A percentile compares a stretch with the other conserved stretches of the same genome.
These are phyloP conservation scores for Neurospora sp. DNA, from an alignment of 2,329 filamentous ascomycete genomes.

Conservation along the genomic window DNA sequence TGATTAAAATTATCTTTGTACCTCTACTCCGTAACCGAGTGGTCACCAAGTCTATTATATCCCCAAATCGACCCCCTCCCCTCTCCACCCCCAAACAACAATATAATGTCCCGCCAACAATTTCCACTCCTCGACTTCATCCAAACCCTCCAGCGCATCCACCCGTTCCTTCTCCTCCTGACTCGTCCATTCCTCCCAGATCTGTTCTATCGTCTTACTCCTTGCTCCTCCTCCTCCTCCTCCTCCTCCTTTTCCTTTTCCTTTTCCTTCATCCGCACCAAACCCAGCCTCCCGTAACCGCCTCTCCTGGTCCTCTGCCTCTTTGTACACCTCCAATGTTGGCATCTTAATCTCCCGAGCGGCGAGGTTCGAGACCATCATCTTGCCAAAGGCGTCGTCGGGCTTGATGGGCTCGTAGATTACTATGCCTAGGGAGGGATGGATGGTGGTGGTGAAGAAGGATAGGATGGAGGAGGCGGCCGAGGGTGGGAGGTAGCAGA, in stretches of 20 bases:
- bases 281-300: slow-evolving; percentile 62
- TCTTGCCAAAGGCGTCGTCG: slow-evolving; percentile 75
- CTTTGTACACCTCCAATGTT: slow-evolving; percentile 64
- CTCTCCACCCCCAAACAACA: slow-evolving; percentile 77
- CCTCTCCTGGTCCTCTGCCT: slow-evolving; percentile 55
- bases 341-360: slow-evolving; percentile 75
- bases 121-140: slow-evolving; percentile 92
- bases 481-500: slow-evolving; percentile 69
- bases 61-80: slow-evolving; percentile 27
- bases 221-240: slow-evolving; percentile 4
- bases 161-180: slow-evolving; percentile 68
- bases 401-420: slow-evolving; percentile 86
- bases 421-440: slow-evolving; percentile 43
- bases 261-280: not conserved
- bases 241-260: not conserved
- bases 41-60: slow-evolving; percentile 9
- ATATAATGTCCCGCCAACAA: slow-evolving; percentile 83
- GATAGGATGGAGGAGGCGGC: slow-evolving; percentile 54
- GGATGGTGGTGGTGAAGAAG: slow-evolving; percentile 49
- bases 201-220: slow-evolving; percentile 21
- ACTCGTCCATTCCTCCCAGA: slow-evolving; percentile 69
- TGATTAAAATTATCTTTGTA: not conserved
- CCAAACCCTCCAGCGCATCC: slow-evolving; percentile 67
- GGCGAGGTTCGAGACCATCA: slow-evolving; percentile 86
- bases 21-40: not conserved